These are phyloP conservation scores for Leptographium wingfieldii DNA, from an alignment of 2,329 filamentous ascomycete genomes.

Conservation along the genomic window DNA sequence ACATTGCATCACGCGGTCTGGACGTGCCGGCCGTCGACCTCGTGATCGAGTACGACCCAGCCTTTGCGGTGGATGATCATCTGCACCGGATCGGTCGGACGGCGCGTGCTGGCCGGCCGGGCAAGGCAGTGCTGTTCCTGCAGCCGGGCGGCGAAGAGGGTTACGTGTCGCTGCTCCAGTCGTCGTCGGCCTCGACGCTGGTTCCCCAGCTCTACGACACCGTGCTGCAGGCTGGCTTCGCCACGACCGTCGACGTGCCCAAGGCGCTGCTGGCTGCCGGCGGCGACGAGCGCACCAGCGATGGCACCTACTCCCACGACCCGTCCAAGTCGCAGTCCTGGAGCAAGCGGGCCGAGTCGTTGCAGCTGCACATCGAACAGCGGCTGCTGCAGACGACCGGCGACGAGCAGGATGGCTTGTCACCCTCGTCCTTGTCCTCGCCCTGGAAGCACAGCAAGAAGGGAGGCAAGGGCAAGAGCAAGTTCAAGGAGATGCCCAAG, in stretches of 20 bases:
- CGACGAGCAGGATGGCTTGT: not conserved
- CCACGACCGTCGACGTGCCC: conserved; percentile 48
- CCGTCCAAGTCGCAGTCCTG: conserved; percentile 20
- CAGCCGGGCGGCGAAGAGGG: conserved; percentile 85
- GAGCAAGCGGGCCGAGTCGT: conserved; percentile 35
- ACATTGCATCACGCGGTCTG: conserved; percentile 88
- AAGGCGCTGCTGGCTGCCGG: conserved; percentile 28
- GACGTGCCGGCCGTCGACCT: conserved; percentile 92
- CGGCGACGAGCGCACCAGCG: conserved; percentile 42
- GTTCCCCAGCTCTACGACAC: conserved; percentile 37
- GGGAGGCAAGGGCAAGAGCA: conserved; percentile 19
- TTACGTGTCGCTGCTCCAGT: conserved; percentile 62
- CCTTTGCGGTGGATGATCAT: conserved; percentile 87
- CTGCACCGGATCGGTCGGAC: conserved; percentile 91
- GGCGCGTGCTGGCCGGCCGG: conserved; percentile 79
- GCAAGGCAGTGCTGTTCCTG: conserved; percentile 79
- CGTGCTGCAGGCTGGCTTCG: conserved; percentile 53
- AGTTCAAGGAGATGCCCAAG: conserved; percentile 3
- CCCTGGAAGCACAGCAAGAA: not conserved
- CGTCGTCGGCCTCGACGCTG: conserved; percentile 4
- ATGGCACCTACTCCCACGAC: conserved; percentile 27
- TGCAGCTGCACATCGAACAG: conserved; percentile 49
- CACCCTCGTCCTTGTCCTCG: not conserved
- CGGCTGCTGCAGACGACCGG: conserved; percentile 28
- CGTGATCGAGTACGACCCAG: conserved; percentile 91